Evolutionary conservation across 305 asterid species (phyloP), one percentile per base, ranked within the genome.

Genomic region (Euphrasia arctica): DNA sequence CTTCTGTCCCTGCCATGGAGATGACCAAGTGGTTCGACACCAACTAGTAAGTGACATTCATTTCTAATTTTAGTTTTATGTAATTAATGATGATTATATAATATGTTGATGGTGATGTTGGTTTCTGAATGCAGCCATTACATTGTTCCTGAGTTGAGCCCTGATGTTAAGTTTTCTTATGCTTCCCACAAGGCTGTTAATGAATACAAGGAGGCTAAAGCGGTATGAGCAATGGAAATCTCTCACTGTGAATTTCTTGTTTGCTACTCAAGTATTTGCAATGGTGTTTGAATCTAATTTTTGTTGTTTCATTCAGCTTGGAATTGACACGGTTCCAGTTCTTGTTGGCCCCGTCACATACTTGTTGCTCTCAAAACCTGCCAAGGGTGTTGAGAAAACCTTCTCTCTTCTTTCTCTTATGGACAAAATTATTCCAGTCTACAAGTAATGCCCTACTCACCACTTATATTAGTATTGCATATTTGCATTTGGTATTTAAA

Each of bases 21-120:
- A 89, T 89, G 96, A 89, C 96, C 77, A 89, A 89, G 88, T 89
- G 96, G 96, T 89, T 89, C 3, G 96, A 89, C 73, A 89, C 96
- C 76, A 86, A 89, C 87, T 89, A 89, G 96, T 86, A 83, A 89
- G 96, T 86, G 90, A 86, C 8, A 47, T 3, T 5, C 1, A 45
- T 10, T 45, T 45, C n/a, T n/a, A n/a, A n/a, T n/a, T n/a, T n/a
- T n/a, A n/a, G 2, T 45, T 0, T 9, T 36, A 6, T 36, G 42
- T 36, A 34, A 36, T 1, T 31, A 31, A 31, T 31, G 3, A 1
- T 31, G 34, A 3, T 4, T 36, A 36, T 36, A 36, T 36, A 39
- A 34, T 34, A 34, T 34, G 7, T 10, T 39, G 0, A 39, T 47
- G 15, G 4, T n/a, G 14, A 4, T 47, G 52, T 47, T 10, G 1